Conservation (phyloP, 164 flowering plant species). For the Houttuynia cordata region DNA sequence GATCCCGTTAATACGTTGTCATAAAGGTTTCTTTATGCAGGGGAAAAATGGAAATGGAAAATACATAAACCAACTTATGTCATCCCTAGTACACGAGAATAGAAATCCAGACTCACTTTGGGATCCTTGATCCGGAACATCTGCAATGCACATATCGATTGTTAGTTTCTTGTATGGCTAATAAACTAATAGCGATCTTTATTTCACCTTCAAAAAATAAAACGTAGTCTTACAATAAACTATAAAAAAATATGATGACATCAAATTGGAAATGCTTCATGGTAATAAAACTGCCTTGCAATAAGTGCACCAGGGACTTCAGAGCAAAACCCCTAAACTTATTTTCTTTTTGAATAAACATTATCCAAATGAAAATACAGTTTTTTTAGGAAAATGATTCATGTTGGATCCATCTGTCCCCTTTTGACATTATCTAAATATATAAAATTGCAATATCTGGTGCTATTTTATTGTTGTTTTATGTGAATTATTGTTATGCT, state of each 20-base stretch:
- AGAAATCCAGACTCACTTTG: slow-evolving; percentile 88
- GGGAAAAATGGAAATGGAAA: neutral
- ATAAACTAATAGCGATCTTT: neutral
- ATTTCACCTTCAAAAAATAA: neutral
- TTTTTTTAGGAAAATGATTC: too few relatives aligned
- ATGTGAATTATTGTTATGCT: too few relatives aligned
- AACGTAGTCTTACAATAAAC: too few relatives aligned
- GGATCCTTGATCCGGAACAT: slow-evolving; percentile 97
- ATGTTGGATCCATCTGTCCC: too few relatives aligned
- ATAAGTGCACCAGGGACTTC: neutral
- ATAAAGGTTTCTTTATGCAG: neutral
- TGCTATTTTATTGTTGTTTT: too few relatives aligned
- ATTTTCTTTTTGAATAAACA: too few relatives aligned
- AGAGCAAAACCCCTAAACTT: too few relatives aligned
- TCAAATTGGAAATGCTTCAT: neutral
- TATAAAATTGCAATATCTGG: too few relatives aligned
- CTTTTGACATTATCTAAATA: too few relatives aligned
- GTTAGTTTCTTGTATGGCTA: neutral
- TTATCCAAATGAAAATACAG: too few relatives aligned
- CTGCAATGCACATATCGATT: slow-evolving; percentile 23
- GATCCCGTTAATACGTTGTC: too few relatives aligned
- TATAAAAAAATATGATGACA: too few relatives aligned
- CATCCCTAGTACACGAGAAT: slow-evolving; percentile 91
- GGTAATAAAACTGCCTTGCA: neutral
- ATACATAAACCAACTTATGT: slow-evolving; percentile 43